Base-by-base conservation (phyloP, 495 filamentous ascomycete genomes). In the Podospora bellae-mahoneyi region DNA sequence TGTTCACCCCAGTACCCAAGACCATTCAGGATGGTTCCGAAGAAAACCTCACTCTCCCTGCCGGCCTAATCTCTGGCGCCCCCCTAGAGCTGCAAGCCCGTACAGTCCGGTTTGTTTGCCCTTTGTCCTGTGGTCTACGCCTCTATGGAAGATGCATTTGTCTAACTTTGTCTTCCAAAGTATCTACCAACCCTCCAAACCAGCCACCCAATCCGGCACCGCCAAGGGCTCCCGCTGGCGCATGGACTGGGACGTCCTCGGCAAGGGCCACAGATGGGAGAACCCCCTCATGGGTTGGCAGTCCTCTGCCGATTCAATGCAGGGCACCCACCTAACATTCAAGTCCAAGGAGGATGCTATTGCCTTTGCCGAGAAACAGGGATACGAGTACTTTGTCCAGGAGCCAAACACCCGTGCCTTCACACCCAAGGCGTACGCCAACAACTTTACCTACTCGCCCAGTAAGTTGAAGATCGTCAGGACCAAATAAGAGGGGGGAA, bases 271-370 rank as follows among this genome's bases (percentile, higher is more conserved):
- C 78, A 88, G 95, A 74, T 98, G 95, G 95, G 95, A 99, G 85
- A 99, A 99, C 81, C 91, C 88, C 54, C 82, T 98, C 73, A 99
- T 98, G 87, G 95, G 95, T 32, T 99, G 96, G 96, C 93, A 97
- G 76, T 97, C 94, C 6, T 96, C 92, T 60, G 95, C 86, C 23
- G 95, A 99, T 80, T 83, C 83, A 72, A 90, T 98, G 91, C 93
- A 99, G 78, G 94, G 92, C 73, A 95, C 92, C 67, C 84, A 91
- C 78, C 77, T 99, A 67, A 89, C 88, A 76, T 99, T 99, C 86
- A 92, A 91, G 80, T 84, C 83, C 63, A 98, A 97, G 85, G 94
- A 99, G 78, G 94, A 96, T 74, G 95, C 95, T 69, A 94, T 99
- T 71, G 78, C 83, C 19, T 99, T 99, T 74, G 95, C 95, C 20